Base-by-base conservation (phyloP, 1,139 yeast genomes). In the Geotrichum reessii region DNA sequence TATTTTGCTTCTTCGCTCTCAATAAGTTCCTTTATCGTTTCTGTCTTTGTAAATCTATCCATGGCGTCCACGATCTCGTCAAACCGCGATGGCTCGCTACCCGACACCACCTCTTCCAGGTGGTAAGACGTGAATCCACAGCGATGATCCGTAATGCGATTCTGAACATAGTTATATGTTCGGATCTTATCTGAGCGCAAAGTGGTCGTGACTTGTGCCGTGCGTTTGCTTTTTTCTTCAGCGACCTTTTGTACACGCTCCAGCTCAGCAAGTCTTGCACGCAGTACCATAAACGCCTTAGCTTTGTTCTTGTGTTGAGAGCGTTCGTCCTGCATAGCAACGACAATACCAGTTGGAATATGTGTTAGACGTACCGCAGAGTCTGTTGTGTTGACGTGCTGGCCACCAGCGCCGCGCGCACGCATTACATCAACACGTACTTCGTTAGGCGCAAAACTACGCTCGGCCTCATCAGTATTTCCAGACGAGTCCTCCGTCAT, bases 331-430 rank as follows among this genome's bases (percentile, higher is more conserved):
- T 95, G 99, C 78, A 93, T 95, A 58, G 84, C 79, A 2, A 93
- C 97, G 14, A 84, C 85, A 50, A 90, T 84, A 2, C 98, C 97
- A 0, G 97, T 85, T 1, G 99, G 98, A 21, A 87, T 78, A 73
- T 93, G 99, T 0, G 95, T 91, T 46, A 95, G 75, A 66, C 99
- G 79, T 21, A 93, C 98, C 0, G 99, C 99, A 0, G 97, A 90
- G 71, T 93, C 99, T 0, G 99, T 93, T 21, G 97, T 93, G 70
- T 95, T 93, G 53, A 93, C 99, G 70, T 95, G 99, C 74, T 93
- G 99, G 0, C 99, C 99, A 58, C 99, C 99, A 64, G 95, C 87
- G 2, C 99, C 99, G 57, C 97, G 85, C 0, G 99, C 90, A 67
- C 99, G 78, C 97, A 92, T 95, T 14, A 95, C 90, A 71, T 95